Conservation (phyloP, 331 rosid genomes). For the Acacia pycnantha region DNA sequence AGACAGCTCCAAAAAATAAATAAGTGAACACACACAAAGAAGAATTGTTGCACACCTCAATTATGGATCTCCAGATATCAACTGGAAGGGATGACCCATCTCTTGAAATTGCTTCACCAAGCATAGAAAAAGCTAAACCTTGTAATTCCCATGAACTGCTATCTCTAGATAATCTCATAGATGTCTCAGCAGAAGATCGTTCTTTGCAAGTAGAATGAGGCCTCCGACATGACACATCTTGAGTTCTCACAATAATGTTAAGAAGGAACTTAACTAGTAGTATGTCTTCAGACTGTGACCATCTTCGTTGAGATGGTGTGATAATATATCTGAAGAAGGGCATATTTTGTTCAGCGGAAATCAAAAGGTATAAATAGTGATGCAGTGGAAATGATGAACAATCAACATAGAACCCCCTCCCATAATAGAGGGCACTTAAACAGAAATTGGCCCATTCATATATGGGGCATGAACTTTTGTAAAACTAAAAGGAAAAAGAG, state of each 20-base stretch:
- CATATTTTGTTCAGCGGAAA: constrained; percentile 19
- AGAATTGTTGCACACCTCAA: constrained; percentile 54
- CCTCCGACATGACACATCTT: constrained; percentile 36
- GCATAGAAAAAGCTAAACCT: constrained; percentile 63
- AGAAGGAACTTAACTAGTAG: constrained; percentile 68
- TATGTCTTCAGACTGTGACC: constrained; percentile 50
- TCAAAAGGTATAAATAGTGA: background rate
- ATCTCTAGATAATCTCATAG: constrained; percentile 40
- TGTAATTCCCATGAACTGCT: constrained; percentile 65
- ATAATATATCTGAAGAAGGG: constrained; percentile 52
- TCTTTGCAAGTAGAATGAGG: constrained; percentile 36
- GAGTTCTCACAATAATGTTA: constrained; percentile 53
- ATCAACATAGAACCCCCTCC: constrained; percentile 1
- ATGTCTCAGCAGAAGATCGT: constrained; percentile 31
- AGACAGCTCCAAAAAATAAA: background rate
- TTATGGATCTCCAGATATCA: constrained; percentile 68
- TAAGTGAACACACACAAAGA: background rate
- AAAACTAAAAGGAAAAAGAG: background rate
- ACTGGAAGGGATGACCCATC: constrained; percentile 55
- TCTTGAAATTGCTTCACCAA: constrained; percentile 67
- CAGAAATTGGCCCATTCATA: constrained; percentile 12
- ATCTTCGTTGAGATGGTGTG: constrained; percentile 46
- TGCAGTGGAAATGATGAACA: background rate
- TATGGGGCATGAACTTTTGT: background rate
- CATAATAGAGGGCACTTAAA: background rate